Evolutionary conservation across 164 flowering plant species (phyloP), one percentile per base, ranked within the genome.

Genomic region (Nelumbo lutea): DNA sequence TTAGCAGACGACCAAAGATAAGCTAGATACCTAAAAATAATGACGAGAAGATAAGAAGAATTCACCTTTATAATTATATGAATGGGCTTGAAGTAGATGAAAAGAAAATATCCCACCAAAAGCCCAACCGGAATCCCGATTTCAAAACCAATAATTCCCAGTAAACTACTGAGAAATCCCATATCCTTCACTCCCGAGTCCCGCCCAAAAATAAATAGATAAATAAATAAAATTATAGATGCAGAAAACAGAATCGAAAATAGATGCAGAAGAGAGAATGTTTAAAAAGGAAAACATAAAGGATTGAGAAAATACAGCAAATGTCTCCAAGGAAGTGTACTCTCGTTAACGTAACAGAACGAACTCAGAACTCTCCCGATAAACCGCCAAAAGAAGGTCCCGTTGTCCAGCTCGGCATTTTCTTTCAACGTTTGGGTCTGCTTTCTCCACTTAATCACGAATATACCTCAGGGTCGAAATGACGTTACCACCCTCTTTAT

Each of bases 111-210:
- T 1, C 88, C 88, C 14, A 81, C 64, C 38, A 83, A 70, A 61
- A 85, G 69, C 55, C 88, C 88, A 45, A 83, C 38, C 1, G 75
- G 60, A 39, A 76, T 57, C 51, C 88, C 88, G 9, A 83, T 13
- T 62, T 82, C 84, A 68, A 84, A 84, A 45, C 88, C 86, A 48
- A 79, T 56, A 39, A 71, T 50, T 43, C 83, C 84, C 77, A 85
- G n/a, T 8, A 85, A 51, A 64, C 72, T 72, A 65, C 81, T 76
- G 57, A 81, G 50, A 61, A 85, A 71, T 48, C 85, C 86, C 86
- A 83, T 83, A 59, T 66, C 27, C 63, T 40, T 63, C 13, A 53
- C 14, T 6, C 11, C 51, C 27, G 27, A 27, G 27, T 27, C 27
- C 27, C 27, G 27, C 62, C 4, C 42, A 3, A 45, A 38, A 53